Evolutionary conservation across 495 filamentous ascomycete species (phyloP), one percentile per base, ranked within the genome.

Genomic region (Neurospora sp.): DNA sequence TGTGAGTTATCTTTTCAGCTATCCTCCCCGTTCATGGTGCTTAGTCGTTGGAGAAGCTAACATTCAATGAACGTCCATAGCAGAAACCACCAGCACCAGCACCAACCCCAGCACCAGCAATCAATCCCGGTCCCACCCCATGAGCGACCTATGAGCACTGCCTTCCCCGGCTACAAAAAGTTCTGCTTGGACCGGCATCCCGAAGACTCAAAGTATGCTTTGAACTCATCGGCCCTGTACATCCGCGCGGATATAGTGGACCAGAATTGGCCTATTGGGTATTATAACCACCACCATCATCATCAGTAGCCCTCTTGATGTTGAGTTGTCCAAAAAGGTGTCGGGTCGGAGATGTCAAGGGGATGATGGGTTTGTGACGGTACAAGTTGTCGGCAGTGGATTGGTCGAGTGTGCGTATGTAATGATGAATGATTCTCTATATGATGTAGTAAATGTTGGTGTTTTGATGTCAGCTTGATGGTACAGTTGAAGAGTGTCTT

Each of bases 231-330:
- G 24, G 73, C 74, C 3, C 7, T 74, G 54, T 74, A 76, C 17
- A 71, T 76, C 4, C 72, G 74, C 0, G 42, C n/a, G 42, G 74
- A 76, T 28, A 69, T 75, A 5, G 77, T 59, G 38, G 72, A 74
- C 0, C 54, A 66, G 28, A 66, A 66, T 9, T 66, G 54, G 54
- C 54, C 54, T 36, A 66, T 66, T 4, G 54, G 54, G 54, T 66
- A 66, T 34, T 66, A 66, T 19, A 34, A 36, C 24, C 54, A 66
- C 15, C 45, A 66, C 24, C 54, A 62, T 15, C 11, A 17, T 31
- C 54, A 34, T 15, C 54, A 36, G 3, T 7, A 34, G 31, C 34
- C 8, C 13, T 2, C 9, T n/a, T n/a, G 42, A 8, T 59, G 48
- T 7, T 17, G 13, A 28, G 24, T 59, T 5, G 48, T 17, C 13